Percentiles rank a stretch among this genome's conserved stretches.
Evolutionary conservation across 306 rosid species (phyloP).

Genomic region (Delonix regia): DNA sequence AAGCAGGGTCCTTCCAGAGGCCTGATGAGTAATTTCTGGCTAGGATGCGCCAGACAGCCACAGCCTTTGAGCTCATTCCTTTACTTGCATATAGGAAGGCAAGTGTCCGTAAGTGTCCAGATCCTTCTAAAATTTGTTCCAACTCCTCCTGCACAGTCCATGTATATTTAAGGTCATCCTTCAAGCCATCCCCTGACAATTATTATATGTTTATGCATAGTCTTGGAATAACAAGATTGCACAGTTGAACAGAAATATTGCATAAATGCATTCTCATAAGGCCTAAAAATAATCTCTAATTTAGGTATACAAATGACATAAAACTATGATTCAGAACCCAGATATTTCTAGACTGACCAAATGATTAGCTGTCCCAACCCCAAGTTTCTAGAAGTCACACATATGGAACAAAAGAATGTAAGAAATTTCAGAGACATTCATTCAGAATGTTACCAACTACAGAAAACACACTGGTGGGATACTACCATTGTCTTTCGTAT

Average conservation of each 20-base stretch:
- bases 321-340: not conserved
- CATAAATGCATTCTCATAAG: slow-evolving; percentile 44
- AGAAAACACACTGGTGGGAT: not conserved
- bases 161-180: slow-evolving; percentile 56
- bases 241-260: slow-evolving; percentile 40
- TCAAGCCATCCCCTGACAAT: slow-evolving; percentile 53
- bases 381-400: slow-evolving; percentile 7
- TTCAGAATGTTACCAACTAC: not conserved
- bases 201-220: slow-evolving; percentile 54
- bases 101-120: slow-evolving; percentile 91
- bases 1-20: slow-evolving; percentile 73
- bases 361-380: not conserved
- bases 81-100: slow-evolving; percentile 94
- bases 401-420: not conserved
- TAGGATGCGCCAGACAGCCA: slow-evolving; percentile 83
- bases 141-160: slow-evolving; percentile 92
- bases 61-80: slow-evolving; percentile 93
- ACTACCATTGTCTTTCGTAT: not conserved
- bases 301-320: slow-evolving; percentile 27
- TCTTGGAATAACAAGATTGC: slow-evolving; percentile 54
- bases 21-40: slow-evolving; percentile 86
- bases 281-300: slow-evolving; percentile 31
- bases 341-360: not conserved
- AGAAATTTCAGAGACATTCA: not conserved
- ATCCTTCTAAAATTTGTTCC: slow-evolving; percentile 85